These are phyloP conservation scores for Penicillium tannophilum DNA, from an alignment of 495 filamentous ascomycete genomes.

Conservation along the genomic window DNA sequence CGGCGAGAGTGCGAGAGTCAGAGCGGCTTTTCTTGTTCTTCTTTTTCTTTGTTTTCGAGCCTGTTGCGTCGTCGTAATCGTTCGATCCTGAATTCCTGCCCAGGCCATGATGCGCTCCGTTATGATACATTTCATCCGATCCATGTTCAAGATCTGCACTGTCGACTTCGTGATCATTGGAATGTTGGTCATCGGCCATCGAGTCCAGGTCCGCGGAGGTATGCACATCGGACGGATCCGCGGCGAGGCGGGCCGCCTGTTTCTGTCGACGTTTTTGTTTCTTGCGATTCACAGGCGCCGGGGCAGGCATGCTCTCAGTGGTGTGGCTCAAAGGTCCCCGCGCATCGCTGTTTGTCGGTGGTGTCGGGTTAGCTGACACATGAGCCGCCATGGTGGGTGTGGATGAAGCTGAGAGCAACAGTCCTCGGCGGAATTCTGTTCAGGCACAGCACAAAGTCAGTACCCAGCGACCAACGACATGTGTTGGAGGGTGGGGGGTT, in stretches of 20 bases:
- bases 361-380: constrained; percentile 34
- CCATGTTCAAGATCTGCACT: constrained; percentile 23
- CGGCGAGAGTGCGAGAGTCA: constrained; percentile 37
- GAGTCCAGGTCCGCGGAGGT: constrained; percentile 22
- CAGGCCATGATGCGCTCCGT: constrained; percentile 18
- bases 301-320: constrained; percentile 31
- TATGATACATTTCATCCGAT: constrained; percentile 21
- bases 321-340: constrained; percentile 31
- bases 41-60: constrained; percentile 50
- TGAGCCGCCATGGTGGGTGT: constrained; percentile 38
- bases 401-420: constrained; percentile 24
- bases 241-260: constrained; percentile 70
- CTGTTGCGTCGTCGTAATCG: constrained; percentile 18
- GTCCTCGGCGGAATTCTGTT: constrained; percentile 23
- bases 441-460: constrained; percentile 2
- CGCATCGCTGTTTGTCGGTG: constrained; percentile 40
- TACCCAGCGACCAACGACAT: constrained; percentile 2
- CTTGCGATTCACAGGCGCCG: constrained; percentile 73
- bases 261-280: constrained; percentile 87
- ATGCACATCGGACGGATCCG: constrained; percentile 42
- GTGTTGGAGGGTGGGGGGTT: not conserved
- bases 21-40: constrained; percentile 43
- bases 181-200: constrained; percentile 28
- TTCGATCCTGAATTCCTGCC: constrained; percentile 13
- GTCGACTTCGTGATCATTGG: constrained; percentile 36